These are phyloP conservation scores for Rhizodiscina lignyota DNA, from an alignment of 495 filamentous ascomycete species.

Conservation along the genomic window DNA sequence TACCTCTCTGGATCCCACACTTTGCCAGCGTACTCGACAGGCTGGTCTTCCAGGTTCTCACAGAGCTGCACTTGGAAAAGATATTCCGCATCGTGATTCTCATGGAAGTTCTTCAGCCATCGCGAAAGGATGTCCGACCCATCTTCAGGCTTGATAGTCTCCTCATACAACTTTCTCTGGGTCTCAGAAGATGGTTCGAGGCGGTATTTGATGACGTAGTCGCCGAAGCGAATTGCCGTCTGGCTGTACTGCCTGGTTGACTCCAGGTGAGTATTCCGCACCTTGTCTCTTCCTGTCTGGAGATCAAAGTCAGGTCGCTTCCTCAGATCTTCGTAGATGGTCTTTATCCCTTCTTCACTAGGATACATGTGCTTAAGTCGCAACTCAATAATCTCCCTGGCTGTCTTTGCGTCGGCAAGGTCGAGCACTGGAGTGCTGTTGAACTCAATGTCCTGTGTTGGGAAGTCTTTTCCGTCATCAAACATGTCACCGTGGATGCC, in stretches of 20 bases:
- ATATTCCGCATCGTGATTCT: slow-evolving; percentile 27
- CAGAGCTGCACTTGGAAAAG: slow-evolving; percentile 28
- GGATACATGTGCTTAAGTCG: slow-evolving; percentile 29
- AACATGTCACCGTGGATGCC: slow-evolving; percentile 29
- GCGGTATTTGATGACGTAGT: slow-evolving; percentile 31
- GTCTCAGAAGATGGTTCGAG: slow-evolving; percentile 25
- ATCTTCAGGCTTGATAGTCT: slow-evolving; percentile 23
- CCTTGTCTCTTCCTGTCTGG: slow-evolving; percentile 23
- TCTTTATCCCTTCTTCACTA: too few species aligned
- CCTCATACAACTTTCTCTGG: slow-evolving; percentile 24
- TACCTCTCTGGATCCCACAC: slow-evolving; percentile 31
- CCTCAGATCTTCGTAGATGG: slow-evolving; percentile 27
- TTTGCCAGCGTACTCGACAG: slow-evolving; percentile 31
- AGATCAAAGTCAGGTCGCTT: slow-evolving; percentile 25
- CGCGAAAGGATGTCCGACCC: slow-evolving; percentile 25
- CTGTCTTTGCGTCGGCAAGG: slow-evolving; percentile 28
- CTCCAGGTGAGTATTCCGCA: slow-evolving; percentile 24
- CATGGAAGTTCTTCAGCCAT: slow-evolving; percentile 27
- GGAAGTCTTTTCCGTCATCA: slow-evolving; percentile 19
- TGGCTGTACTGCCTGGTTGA: slow-evolving; percentile 31
- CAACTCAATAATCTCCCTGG: slow-evolving; percentile 28
- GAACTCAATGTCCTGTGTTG: slow-evolving; percentile 31
- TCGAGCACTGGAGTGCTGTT: slow-evolving; percentile 32
- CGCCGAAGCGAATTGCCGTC: slow-evolving; percentile 29
- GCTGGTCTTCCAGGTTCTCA: slow-evolving; percentile 30